Conservation (phyloP, 805 yeast genomes). For the Schwanniomyces yamadae region DNA sequence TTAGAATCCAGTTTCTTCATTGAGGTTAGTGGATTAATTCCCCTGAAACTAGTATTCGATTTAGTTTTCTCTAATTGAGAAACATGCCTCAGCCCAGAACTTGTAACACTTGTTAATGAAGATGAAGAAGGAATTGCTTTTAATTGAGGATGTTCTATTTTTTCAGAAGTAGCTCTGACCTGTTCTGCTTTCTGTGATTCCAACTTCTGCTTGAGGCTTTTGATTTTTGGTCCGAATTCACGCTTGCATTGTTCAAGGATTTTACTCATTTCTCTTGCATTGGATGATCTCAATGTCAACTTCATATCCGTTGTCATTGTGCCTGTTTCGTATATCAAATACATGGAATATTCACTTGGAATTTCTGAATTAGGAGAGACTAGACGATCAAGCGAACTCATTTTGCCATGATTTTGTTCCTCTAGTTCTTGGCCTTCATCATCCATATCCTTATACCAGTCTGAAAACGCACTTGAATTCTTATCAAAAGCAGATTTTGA, state of each 20-base stretch:
- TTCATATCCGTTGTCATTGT: slow-evolving; percentile 63
- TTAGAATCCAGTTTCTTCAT: slow-evolving; percentile 24
- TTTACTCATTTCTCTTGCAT: slow-evolving; percentile 51
- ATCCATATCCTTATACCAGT: neutral
- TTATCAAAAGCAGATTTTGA: slow-evolving; percentile 39
- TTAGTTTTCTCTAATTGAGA: slow-evolving; percentile 11
- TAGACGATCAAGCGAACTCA: slow-evolving; percentile 51
- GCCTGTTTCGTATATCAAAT: slow-evolving; percentile 60
- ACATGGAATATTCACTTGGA: slow-evolving; percentile 56
- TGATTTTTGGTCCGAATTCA: slow-evolving; percentile 26
- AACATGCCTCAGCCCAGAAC: slow-evolving; percentile 4
- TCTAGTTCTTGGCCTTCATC: slow-evolving; percentile 14
- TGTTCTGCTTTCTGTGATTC: slow-evolving; percentile 12
- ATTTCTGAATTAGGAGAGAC: slow-evolving; percentile 55
- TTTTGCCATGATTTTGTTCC: slow-evolving; percentile 15
- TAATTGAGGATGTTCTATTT: slow-evolving; percentile 1
- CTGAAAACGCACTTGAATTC: slow-evolving; percentile 9
- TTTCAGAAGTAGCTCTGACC: neutral
- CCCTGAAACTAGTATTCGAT: slow-evolving; percentile 21
- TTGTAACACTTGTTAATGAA: slow-evolving; percentile 12
- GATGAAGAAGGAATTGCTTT: slow-evolving; percentile 10
- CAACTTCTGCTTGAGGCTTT: slow-evolving; percentile 16
- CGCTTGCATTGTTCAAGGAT: slow-evolving; percentile 30
- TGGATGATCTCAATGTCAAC: slow-evolving; percentile 55
- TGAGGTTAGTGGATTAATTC: slow-evolving; percentile 27